Evolutionary conservation across 768 basidiomycete genomes (phyloP).

Genomic region (Agaricus sinodeliciosus): DNA sequence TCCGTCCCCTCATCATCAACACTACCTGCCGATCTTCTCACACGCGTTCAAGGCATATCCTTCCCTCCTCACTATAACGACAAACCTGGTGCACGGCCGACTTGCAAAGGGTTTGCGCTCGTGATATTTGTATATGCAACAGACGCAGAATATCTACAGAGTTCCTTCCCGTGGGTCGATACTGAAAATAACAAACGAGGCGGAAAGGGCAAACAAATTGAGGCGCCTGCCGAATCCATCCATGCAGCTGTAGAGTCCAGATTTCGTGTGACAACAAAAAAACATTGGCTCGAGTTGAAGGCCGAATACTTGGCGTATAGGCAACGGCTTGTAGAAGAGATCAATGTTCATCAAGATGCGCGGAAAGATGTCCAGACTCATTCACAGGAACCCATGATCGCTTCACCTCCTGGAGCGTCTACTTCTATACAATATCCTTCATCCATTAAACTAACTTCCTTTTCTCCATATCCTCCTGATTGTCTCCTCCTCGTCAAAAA

Average conservation of each 20-base stretch:
- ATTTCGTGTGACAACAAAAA: conserved; percentile 49
- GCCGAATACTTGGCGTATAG: conserved; percentile 67
- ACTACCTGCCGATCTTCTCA: background rate
- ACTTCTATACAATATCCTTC: background rate
- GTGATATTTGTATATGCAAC: conserved; percentile 41
- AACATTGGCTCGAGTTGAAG: conserved; percentile 56
- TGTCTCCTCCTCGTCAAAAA: conserved; percentile 70
- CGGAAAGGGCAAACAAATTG: background rate
- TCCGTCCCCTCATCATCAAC: background rate
- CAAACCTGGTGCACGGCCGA: conserved; percentile 43
- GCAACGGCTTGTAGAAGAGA: conserved; percentile 42
- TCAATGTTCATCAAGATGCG: conserved; percentile 28
- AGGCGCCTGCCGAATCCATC: background rate
- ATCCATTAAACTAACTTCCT: conserved; percentile 11
- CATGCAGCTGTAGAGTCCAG: conserved; percentile 52
- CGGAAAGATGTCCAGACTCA: background rate
- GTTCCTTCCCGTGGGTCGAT: conserved; percentile 55
- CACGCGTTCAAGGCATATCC: conserved; percentile 43
- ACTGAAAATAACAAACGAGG: conserved; percentile 1
- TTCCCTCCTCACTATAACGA: conserved; percentile 64
- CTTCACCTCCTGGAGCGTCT: background rate
- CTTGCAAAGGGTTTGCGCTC: conserved; percentile 73
- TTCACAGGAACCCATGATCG: background rate
- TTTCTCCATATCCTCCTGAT: conserved; percentile 48
- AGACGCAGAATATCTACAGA: conserved; percentile 36